Evolutionary conservation across 768 basidiomycete species (phyloP), one percentile per base, ranked within the genome.

Genomic region (Multifurca ochricompacta): DNA sequence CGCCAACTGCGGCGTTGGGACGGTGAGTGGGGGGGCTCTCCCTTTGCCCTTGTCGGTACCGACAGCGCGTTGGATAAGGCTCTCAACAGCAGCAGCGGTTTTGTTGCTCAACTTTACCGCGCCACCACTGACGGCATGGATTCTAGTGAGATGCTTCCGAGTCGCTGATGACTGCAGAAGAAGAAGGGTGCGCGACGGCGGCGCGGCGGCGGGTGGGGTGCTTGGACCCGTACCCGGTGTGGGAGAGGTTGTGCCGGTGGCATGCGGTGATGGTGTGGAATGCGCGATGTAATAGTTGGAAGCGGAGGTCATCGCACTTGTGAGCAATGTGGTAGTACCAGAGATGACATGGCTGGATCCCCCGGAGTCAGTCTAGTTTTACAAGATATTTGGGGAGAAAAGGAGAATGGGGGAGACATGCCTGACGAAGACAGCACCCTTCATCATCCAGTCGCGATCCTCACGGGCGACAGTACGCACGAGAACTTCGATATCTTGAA

Each of bases 131-230:
- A 56, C 58, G 41, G 54, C 21, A 35, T 59, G 42, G 40, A 61
- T 42, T 27, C 44, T 28, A 3, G 50, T 14, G 16, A 61, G 58
- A 32, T 56, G n/a, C 27, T 53, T 55, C 3, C 48, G 53, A 8
- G 60, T 61, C 27, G 53, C 59, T 16, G 60, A 47, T n/a, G 60
- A 61, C 6, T 61, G 60, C 13, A 59, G 40, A 46, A 61, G 49
- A 14, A 61, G 50, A 3, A 61, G 50, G 23, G 51, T 43, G 50
- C 58, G 58, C 7, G 60, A 61, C n/a, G 60, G 51, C 9, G 49
- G 57, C 6, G 49, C 7, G 47, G 43, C 3, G 45, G 9, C 9
- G 41, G 13, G 8, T 27, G 28, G 16, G 35, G 48, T 30, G 30
- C 31, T 16, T 9, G 19, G 6, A 34, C 35, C n/a, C 4, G 48